Conservation (phyloP, 2,329 filamentous ascomycete genomes). For the Fusarium sp. region DNA sequence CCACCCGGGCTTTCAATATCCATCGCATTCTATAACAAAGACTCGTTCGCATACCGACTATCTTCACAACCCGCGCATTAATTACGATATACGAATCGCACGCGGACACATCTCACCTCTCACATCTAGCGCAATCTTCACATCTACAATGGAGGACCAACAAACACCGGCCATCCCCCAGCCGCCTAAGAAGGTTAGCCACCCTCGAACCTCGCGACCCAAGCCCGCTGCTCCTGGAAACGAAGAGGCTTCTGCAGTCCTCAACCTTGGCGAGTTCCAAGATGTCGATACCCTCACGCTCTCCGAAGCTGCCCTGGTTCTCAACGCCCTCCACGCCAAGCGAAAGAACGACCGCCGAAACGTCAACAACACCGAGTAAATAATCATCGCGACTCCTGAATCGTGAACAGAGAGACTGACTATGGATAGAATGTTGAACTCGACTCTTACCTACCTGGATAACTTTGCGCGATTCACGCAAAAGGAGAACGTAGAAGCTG, state of each 20-base stretch:
- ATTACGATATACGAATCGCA: background rate
- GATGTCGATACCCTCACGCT: constrained; percentile 91
- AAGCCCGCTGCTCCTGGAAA: constrained; percentile 80
- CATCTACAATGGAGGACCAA: constrained; percentile 30
- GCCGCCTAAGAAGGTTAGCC: constrained; percentile 37
- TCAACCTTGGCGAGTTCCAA: constrained; percentile 94
- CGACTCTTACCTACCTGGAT: constrained; percentile 93
- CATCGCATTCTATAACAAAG: constrained; percentile 1
- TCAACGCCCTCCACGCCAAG: constrained; percentile 88
- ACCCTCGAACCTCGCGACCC: constrained; percentile 67
- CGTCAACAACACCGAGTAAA: constrained; percentile 84
- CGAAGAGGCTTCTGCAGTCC: constrained; percentile 84
- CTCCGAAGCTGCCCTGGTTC: constrained; percentile 90
- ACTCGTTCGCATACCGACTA: background rate
- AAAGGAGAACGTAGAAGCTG: constrained; percentile 93
- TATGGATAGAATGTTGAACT: constrained; percentile 75
- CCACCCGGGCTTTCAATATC: constrained; percentile 19
- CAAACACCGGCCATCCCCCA: constrained; percentile 16
- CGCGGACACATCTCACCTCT: background rate
- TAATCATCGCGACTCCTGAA: background rate
- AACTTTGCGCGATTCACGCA: constrained; percentile 96
- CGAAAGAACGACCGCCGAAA: constrained; percentile 83
- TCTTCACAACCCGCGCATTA: constrained; percentile 2
- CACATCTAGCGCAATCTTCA: constrained; percentile 2
- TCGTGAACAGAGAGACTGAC: constrained; percentile 16